phyloP scores from a whole-genome alignment of 169 alveolate genomes.

The Theileria luwenshuni region DNA sequence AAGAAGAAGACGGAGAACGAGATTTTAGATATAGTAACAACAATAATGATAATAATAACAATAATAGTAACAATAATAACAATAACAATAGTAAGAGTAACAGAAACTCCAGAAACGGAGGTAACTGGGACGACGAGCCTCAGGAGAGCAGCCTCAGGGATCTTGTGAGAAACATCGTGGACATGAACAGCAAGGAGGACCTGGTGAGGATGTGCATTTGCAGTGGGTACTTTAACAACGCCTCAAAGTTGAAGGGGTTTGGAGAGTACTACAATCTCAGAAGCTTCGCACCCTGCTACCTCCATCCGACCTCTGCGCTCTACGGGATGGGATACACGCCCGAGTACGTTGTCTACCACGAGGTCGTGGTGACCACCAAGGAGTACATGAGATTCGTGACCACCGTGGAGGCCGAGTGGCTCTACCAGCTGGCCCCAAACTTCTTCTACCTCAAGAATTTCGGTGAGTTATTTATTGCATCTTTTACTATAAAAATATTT shows the following conservation, averaged over 20 bases:
- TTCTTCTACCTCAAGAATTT: slow-evolving; percentile 80
- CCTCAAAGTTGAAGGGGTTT: slow-evolving; percentile 97
- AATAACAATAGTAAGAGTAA: no score
- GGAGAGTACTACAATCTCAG: slow-evolving; percentile 98
- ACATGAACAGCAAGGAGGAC: slow-evolving; percentile 59
- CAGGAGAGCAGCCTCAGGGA: slow-evolving; percentile 53
- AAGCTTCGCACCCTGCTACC: slow-evolving; percentile 95
- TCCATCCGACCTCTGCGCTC: slow-evolving; percentile 98
- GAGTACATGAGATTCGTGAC: slow-evolving; percentile 97
- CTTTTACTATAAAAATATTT: no score
- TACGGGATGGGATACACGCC: slow-evolving; percentile 98
- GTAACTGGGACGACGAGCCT: no score
- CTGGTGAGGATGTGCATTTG: slow-evolving; percentile 94
- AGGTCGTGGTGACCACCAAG: slow-evolving; percentile 97
- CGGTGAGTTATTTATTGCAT: slow-evolving; percentile 28
- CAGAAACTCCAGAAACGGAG: no score
- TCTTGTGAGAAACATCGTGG: slow-evolving; percentile 51
- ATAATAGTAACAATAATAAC: neutral
- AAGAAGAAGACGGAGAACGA: slow-evolving; percentile 72
- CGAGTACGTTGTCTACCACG: slow-evolving; percentile 99
- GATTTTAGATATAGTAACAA: slow-evolving; percentile 52
- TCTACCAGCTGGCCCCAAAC: slow-evolving; percentile 87
- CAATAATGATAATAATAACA: neutral
- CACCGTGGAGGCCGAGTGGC: slow-evolving; percentile 99
- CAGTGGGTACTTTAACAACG: slow-evolving; percentile 98